Evolutionary conservation across 495 filamentous ascomycete genomes (phyloP), one percentile per base, ranked within the genome.

Genomic region (Sphaerosporella brunnea): DNA sequence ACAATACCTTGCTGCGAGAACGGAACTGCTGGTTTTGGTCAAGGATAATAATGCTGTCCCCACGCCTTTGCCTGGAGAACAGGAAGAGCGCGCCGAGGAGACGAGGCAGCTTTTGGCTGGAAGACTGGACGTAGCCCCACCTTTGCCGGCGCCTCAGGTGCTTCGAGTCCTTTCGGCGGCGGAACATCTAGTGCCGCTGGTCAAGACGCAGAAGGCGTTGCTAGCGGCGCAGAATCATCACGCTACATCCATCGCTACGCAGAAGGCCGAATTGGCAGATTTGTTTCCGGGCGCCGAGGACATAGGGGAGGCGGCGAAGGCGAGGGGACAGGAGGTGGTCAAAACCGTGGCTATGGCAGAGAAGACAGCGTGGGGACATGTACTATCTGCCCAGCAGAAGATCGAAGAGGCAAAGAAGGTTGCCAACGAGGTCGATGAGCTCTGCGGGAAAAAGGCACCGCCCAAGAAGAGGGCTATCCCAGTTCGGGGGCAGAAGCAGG

Each of bases 171-270:
- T 59, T 15, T 48, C 55, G 21, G 55, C 45, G 18, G 49, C 53
- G 39, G 56, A 59, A 24, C 48, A 55, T 32, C 40, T 59, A 13
- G 35, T 54, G 5, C 56, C 56, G 15, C 42, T 59, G 7, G 36
- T 35, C 2, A 47, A 52, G 21, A 49, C 54, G 23, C 45, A 54
- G 11, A 59, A 59, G 30, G 43, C 55, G 5, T 48, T 55, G 9
- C 38, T 59, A 2, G 46, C 30, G 0, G 51, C 54, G 24, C 50
- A 51, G 28, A 59, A 56, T 13, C 46, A 51, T 1, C 34, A 53
- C n/a, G 47, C 52, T 20, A 24, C 48, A 7, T 20, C 55, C 8
- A 15, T 59, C 3, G 46, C 45, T 32, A 36, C 7, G 24, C 25
- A 34, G 50, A 9, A 45, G 48, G 30, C 42, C 48, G 35, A 34